Percentiles rank a stretch among this genome's conserved stretches.
Conservation (phyloP, 208 protist genomes). For the Acanthamoeba sp. region DNA sequence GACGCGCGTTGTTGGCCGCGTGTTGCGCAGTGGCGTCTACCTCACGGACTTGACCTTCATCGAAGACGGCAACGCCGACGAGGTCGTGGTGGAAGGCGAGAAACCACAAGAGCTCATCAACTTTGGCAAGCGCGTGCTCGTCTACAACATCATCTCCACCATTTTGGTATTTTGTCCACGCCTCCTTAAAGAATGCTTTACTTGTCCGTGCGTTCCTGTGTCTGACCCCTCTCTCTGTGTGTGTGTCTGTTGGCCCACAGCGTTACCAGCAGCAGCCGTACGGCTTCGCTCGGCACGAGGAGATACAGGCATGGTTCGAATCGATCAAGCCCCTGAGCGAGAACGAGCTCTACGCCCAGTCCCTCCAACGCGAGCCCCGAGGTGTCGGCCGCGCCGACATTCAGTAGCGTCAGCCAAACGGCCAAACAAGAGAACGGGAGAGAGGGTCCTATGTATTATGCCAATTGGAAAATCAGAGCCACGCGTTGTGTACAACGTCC, state of each 20-base stretch:
- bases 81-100: slow-evolving; percentile 1
- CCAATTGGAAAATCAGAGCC: no score
- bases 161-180: background rate
- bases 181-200: no score
- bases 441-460: no score
- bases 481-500: no score
- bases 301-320: slow-evolving; percentile 40
- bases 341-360: slow-evolving; percentile 57
- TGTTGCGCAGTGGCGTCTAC: background rate
- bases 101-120: slow-evolving; percentile 61
- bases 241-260: background rate
- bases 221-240: no score
- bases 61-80: slow-evolving; percentile 46
- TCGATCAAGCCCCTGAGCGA: slow-evolving; percentile 12
- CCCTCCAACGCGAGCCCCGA: slow-evolving; percentile 31
- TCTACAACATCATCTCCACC: slow-evolving; percentile 67
- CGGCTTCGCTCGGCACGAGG: background rate
- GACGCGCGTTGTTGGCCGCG: background rate
- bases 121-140: slow-evolving; percentile 67
- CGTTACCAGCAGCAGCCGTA: slow-evolving; percentile 66
- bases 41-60: slow-evolving; percentile 59
- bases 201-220: no score
- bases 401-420: background rate
- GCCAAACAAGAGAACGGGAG: no score
- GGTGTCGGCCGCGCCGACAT: slow-evolving; percentile 40